phyloP scores from a whole-genome alignment of 306 rosid genomes.

The Sicyos baderoa region DNA sequence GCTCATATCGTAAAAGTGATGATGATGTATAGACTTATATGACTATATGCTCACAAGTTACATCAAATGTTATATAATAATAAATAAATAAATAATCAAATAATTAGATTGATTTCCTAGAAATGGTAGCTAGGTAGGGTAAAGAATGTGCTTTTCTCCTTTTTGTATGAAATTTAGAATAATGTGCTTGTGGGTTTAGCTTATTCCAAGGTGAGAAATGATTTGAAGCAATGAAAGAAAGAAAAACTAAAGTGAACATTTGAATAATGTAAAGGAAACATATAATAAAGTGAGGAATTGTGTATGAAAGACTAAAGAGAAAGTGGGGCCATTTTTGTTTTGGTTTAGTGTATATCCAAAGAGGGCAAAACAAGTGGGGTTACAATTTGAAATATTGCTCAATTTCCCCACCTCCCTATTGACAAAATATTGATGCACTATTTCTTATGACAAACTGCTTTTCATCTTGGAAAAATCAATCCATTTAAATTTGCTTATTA shows the following conservation, averaged over 20 bases:
- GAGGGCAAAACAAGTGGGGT: constrained; percentile 30
- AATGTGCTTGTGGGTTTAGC: constrained; percentile 18
- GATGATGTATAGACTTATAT: no score
- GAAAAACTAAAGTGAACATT: constrained; percentile 25
- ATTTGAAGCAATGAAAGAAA: constrained; percentile 38
- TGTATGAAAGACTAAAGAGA: constrained; percentile 25
- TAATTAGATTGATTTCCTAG: no score
- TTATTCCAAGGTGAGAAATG: constrained; percentile 58
- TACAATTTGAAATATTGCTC: constrained; percentile 1
- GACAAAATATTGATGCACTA: neutral
- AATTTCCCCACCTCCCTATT: neutral
- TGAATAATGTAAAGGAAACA: constrained; percentile 38
- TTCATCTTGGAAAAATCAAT: constrained; percentile 3
- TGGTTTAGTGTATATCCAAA: constrained; percentile 18
- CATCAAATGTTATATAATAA: no score
- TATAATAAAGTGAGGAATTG: constrained; percentile 25
- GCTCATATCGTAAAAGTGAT: no score
- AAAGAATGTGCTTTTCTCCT: no score
- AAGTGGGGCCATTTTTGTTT: constrained; percentile 30
- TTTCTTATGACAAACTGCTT: neutral
- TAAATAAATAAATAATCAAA: no score
- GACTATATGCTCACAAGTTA: no score
- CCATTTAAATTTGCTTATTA: neutral
- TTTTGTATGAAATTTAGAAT: no score
- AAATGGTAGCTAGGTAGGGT: no score